Base-by-base conservation (phyloP, 495 filamentous ascomycete genomes). In the Trichoderma orchidacearum region DNA sequence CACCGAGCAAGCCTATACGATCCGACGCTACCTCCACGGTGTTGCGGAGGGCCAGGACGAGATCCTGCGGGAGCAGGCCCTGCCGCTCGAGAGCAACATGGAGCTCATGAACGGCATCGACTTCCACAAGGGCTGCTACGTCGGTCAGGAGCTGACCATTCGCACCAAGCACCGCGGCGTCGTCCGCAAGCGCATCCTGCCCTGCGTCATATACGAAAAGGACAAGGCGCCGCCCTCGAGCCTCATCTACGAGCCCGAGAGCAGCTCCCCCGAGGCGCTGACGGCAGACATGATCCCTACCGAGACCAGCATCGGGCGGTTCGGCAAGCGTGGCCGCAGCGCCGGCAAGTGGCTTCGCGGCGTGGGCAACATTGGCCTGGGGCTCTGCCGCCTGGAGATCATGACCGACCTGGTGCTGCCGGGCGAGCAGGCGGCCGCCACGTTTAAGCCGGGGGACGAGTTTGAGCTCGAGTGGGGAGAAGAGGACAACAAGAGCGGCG, bases 91-190 rank as follows among this genome's bases (percentile, higher is more conserved):
- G 66, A 82, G 73, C 58, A 93, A 95, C 66, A 74, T 96, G 60
- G 93, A 98, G 68, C 74, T 87, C 60, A 83, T 84, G 76, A 75
- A 78, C 17, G 94, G 78, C 3, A 80, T 97, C 38, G 90, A 96
- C 72, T 98, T 94, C 70, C 79, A 82, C 51, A 98, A 98, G 71
- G 93, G 93, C 1, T 98, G 93, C 69, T 98, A 98, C 68, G 83
- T 97, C 0, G 93, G 93, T 0, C 93, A 98, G 71, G 93, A 98
- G 67, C 75, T 97, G 54, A 97, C 94, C 7, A 95, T 96, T 48
- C 83, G 93, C 25, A 97, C 94, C 0, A 83, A 89, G 64, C 93
- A 97, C 68, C 90, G 85, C 1, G 93, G 93, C 32, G 87, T 98
- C 9, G 89, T 96, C 45, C 75, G 93, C 63, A 95, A 95, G 74